Conservation (phyloP, 257 asterid genomes). For the Nicotiana undulata region DNA sequence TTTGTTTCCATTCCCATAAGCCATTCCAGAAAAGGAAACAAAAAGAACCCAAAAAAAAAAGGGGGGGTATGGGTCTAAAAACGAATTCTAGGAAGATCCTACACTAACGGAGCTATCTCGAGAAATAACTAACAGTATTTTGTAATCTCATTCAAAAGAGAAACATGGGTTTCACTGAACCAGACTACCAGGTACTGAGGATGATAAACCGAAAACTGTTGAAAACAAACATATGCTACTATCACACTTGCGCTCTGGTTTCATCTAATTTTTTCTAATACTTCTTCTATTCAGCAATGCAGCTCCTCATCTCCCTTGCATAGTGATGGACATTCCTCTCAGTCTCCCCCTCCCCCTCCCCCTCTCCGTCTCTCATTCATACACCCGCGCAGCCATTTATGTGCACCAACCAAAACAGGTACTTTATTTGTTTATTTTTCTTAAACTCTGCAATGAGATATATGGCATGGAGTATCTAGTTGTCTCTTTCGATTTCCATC, state of each 20-base stretch:
- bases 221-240: neutral
- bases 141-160: neutral
- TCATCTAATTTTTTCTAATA: neutral
- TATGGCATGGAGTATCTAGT: neutral
- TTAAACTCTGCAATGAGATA: neutral
- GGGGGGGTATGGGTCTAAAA: too few relatives aligned
- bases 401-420: neutral
- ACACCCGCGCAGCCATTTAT: neutral
- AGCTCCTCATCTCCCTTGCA: neutral
- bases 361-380: neutral
- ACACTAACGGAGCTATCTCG: neutral
- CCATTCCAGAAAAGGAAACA: neutral
- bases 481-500: neutral
- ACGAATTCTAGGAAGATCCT: neutral
- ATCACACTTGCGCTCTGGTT: neutral
- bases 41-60: too few relatives aligned
- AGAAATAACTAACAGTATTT: neutral
- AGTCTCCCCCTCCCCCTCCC: neutral
- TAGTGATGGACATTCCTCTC: neutral
- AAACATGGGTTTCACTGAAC: neutral
- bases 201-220: neutral
- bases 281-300: neutral
- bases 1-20: neutral
- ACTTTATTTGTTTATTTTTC: neutral
- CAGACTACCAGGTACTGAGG: neutral